Base-by-base conservation (phyloP, 768 basidiomycete species). In the Lactarius deliciosus region DNA sequence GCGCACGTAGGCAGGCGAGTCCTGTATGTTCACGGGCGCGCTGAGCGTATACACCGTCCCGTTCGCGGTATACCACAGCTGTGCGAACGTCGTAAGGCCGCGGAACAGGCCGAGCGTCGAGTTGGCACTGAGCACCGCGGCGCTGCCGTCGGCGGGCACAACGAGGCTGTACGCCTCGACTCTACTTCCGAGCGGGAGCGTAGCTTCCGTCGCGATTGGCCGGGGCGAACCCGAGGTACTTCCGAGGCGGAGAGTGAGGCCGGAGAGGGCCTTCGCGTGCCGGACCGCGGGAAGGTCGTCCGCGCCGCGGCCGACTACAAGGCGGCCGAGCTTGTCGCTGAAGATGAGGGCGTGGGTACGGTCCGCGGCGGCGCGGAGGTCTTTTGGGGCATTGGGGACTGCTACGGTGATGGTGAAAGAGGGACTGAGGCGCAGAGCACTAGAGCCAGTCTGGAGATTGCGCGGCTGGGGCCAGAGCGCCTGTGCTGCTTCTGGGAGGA, bases 301-400 rank as follows among this genome's bases (percentile, higher is more conserved):
- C 3, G 81, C 74, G 2, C 87, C 87, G 57, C 87, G 85, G 18
- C 85, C 85, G 30, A 85, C 80, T 41, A 84, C 79, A 47, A 91
- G 83, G 15, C 85, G 77, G 66, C 82, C 80, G 28, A 87, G 83
- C 70, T 85, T 82, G 74, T 90, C 90, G 6, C 76, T 80, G 38
- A 18, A 25, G 11, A 70, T 41, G 2, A 56, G 79, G 2, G 62
- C 47, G 65, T 79, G 80, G 0, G 87, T 83, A 53, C 82, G 83
- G 9, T 73, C 56, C 32, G 86, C 80, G 50, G 89, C 89, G n/a
- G 81, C 82, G 25, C 79, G 65, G 54, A 91, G 79, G 74, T 91
- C 89, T 22, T 75, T 68, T 0, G 88, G 86, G 1, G 83, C 75
- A 55, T 78, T 74, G 28, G 74, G 65, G 41, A 85, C 72, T n/a